Evolutionary conservation across 495 filamentous ascomycete genomes (phyloP), one percentile per base, ranked within the genome.

Genomic region (Hyphodiscus hymeniophilus): DNA sequence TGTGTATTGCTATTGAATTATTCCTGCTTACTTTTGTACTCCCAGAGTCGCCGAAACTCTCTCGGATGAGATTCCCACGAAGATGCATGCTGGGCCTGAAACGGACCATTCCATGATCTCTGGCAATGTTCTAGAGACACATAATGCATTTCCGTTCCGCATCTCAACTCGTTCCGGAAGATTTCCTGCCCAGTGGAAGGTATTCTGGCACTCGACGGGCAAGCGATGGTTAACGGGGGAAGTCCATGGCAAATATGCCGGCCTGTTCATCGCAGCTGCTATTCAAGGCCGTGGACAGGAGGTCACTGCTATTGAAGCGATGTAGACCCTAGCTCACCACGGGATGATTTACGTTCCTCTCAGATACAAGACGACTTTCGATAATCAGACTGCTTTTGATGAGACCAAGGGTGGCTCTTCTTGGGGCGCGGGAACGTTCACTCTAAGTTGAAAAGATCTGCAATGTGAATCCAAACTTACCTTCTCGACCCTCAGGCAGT

Each of bases 401-500:
- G 85, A 92, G 72, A 73, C 87, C 43, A 84, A 83, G 64, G 91
- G 91, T 57, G 91, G 91, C 22, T 76, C 73, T 50, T 71, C 91
- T n/a, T 97, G 91, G 91, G 91, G 91, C 56, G 90, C 91, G 26
- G 91, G 91, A 61, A 95, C 91, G 42, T 89, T 95, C 58, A 71
- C 90, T 47, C 81, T 33, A n/a, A 33, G 30, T 33, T n/a, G n/a
- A n/a, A n/a, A n/a, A n/a, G n/a, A n/a, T n/a, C n/a, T n/a, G n/a
- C n/a, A n/a, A n/a, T n/a, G n/a, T n/a, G n/a, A n/a, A n/a, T n/a
- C n/a, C n/a, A n/a, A n/a, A n/a, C n/a, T n/a, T n/a, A n/a, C n/a
- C n/a, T n/a, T n/a, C n/a, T n/a, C n/a, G n/a, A n/a, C n/a, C n/a
- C n/a, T n/a, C n/a, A n/a, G n/a, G 26, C 5, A 10, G 26, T 4